These are phyloP conservation scores for Calonectria hawksworthii DNA, from an alignment of 2,329 filamentous ascomycete genomes.

Conservation along the genomic window DNA sequence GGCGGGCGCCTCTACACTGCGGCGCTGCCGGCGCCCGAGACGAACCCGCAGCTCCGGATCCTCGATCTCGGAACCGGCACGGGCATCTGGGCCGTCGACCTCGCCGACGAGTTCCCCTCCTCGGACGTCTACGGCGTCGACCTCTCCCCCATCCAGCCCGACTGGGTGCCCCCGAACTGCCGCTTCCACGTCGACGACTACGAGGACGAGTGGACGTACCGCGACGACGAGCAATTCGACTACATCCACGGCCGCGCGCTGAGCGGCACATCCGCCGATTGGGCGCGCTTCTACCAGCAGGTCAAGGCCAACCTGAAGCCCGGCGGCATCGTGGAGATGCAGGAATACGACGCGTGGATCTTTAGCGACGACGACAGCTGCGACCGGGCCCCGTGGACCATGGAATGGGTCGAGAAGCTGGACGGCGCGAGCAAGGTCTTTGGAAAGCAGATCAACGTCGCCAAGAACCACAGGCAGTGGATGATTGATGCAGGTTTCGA, in stretches of 20 bases:
- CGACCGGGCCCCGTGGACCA: conserved; percentile 54
- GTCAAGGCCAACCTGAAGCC: conserved; percentile 49
- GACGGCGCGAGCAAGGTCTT: conserved; percentile 52
- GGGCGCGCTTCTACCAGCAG: conserved; percentile 49
- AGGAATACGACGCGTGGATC: conserved; percentile 56
- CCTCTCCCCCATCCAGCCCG: conserved; percentile 70
- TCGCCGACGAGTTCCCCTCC: conserved; percentile 62
- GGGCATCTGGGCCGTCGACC: conserved; percentile 72
- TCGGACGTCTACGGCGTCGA: conserved; percentile 63
- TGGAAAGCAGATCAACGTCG: conserved; percentile 57
- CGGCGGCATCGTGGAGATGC: conserved; percentile 55
- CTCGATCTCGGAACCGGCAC: conserved; percentile 73
- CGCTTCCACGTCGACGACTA: conserved; percentile 77
- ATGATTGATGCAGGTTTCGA: conserved; percentile 56
- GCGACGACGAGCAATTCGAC: conserved; percentile 50
- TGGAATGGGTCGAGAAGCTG: conserved; percentile 55
- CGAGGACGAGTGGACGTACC: conserved; percentile 60
- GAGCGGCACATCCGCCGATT: conserved; percentile 51
- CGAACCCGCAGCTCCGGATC: conserved; percentile 53
- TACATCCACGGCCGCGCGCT: conserved; percentile 55
- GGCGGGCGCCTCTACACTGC: conserved; percentile 42
- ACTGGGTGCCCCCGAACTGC: conserved; percentile 70
- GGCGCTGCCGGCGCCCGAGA: conserved; percentile 43
- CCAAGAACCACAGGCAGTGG: conserved; percentile 53
- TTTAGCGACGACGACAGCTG: conserved; percentile 56